Evolutionary conservation across 2,329 filamentous ascomycete species (phyloP).

Genomic region (Trichoderma brevicompactum): DNA sequence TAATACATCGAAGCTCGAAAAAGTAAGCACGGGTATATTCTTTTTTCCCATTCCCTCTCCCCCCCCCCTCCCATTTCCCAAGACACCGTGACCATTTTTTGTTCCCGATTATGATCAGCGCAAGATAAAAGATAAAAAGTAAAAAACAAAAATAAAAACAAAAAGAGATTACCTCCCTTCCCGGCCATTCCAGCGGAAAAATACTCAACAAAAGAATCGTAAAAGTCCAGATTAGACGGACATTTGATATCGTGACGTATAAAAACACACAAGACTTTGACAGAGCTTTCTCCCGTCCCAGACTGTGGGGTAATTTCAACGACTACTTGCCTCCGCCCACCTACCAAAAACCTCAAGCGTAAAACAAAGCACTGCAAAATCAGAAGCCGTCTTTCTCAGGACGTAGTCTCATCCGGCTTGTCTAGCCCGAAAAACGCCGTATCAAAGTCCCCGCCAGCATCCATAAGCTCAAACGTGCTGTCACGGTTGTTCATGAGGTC

Average conservation of each 20-base stretch:
- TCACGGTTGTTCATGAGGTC: slow-evolving; percentile 53
- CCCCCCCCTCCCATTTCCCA: background rate
- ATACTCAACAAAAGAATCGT: background rate
- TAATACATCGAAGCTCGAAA: no score
- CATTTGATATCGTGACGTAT: background rate
- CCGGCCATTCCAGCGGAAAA: no score
- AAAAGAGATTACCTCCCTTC: background rate
- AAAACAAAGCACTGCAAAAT: background rate
- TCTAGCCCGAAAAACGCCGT: slow-evolving; percentile 51
- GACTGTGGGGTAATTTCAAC: no score
- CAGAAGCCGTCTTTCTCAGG: slow-evolving; percentile 22
- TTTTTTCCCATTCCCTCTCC: background rate
- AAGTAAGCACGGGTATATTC: slow-evolving; percentile 12
- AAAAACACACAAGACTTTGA: no score
- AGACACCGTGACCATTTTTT: slow-evolving; percentile 2
- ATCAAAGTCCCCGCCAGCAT: slow-evolving; percentile 52
- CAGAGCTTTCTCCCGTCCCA: no score
- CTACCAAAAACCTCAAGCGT: no score
- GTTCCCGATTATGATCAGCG: background rate
- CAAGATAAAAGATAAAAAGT: background rate
- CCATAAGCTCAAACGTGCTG: slow-evolving; percentile 47
- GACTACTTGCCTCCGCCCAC: no score
- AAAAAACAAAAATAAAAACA: background rate
- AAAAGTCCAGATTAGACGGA: background rate
- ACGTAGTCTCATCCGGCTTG: slow-evolving; percentile 31